Percentiles rank a stretch among this genome's conserved stretches.
Evolutionary conservation across 768 basidiomycete genomes (phyloP).

Genomic region (Clitopilus hobsonii): DNA sequence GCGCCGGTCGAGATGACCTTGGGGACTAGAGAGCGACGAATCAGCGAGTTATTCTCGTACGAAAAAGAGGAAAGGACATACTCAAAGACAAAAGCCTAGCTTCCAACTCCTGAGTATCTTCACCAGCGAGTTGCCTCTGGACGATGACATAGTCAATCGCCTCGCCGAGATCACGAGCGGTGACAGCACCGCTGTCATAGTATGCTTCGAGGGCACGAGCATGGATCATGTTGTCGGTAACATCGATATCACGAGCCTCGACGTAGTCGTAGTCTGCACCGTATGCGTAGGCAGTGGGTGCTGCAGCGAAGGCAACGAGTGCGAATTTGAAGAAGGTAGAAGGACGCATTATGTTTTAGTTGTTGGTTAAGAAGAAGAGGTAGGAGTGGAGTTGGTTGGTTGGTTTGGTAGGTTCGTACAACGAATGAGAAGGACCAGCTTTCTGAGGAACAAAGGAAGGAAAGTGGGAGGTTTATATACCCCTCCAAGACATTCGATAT

Average conservation of each 20-base stretch:
- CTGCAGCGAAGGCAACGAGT: slow-evolving; percentile 1
- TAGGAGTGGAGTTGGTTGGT: no score
- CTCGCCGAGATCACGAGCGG: not conserved
- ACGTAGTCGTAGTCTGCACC: not conserved
- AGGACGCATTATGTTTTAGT: no score
- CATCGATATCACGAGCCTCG: not conserved
- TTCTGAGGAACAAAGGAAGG: not conserved
- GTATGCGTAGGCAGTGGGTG: not conserved
- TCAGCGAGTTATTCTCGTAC: no score
- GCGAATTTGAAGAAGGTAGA: not conserved
- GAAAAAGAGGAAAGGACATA: not conserved
- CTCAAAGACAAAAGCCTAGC: not conserved
- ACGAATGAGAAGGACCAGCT: slow-evolving; percentile 1
- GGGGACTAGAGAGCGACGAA: not conserved
- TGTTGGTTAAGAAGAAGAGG: not conserved
- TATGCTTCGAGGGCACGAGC: not conserved
- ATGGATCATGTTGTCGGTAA: not conserved
- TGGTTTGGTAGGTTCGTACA: not conserved
- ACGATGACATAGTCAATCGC: not conserved
- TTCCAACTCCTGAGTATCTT: not conserved
- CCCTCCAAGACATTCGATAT: no score
- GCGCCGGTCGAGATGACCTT: not conserved
- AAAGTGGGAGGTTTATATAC: not conserved
- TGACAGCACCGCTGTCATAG: not conserved
- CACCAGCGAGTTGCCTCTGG: not conserved